Evolutionary conservation across 2,329 filamentous ascomycete species (phyloP).

Genomic region (Lomentospora prolificans): DNA sequence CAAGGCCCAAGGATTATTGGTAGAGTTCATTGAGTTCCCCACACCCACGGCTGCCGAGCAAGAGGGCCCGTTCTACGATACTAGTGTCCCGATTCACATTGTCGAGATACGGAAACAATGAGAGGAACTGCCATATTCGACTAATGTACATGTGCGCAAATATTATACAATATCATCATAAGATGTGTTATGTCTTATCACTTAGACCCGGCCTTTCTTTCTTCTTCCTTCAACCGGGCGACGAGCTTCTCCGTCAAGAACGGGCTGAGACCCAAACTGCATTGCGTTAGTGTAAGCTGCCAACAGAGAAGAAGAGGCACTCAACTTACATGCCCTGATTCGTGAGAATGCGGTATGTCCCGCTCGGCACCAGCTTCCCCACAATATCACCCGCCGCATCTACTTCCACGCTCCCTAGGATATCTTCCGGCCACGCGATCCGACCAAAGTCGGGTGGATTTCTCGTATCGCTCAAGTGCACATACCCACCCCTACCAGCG

Average conservation of each 20-base stretch:
- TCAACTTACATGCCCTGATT: slow-evolving; percentile 56
- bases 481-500: slow-evolving; percentile 49
- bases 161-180: neutral
- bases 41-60: slow-evolving; percentile 32
- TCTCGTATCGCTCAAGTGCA: slow-evolving; percentile 54
- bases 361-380: slow-evolving; percentile 48
- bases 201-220: too few species aligned
- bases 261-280: slow-evolving; percentile 42
- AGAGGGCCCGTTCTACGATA: slow-evolving; percentile 54
- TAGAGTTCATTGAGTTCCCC: slow-evolving; percentile 33
- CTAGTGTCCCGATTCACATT: slow-evolving; percentile 49
- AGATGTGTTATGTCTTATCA: too few species aligned
- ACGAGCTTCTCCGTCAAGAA: slow-evolving; percentile 42
- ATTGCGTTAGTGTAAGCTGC: neutral
- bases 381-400: slow-evolving; percentile 46
- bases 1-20: slow-evolving; percentile 31
- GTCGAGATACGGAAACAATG: slow-evolving; percentile 7
- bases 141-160: too few species aligned
- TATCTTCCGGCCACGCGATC: slow-evolving; percentile 62
- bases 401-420: slow-evolving; percentile 58
- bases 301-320: neutral
- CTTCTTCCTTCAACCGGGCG: slow-evolving; percentile 38
- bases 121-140: neutral
- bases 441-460: slow-evolving; percentile 58
- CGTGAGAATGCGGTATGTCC: slow-evolving; percentile 54